Evolutionary conservation across 352 stramenopile genomes (phyloP), one percentile per base, ranked within the genome.

Genomic region (Elongisporangium anandrum): DNA sequence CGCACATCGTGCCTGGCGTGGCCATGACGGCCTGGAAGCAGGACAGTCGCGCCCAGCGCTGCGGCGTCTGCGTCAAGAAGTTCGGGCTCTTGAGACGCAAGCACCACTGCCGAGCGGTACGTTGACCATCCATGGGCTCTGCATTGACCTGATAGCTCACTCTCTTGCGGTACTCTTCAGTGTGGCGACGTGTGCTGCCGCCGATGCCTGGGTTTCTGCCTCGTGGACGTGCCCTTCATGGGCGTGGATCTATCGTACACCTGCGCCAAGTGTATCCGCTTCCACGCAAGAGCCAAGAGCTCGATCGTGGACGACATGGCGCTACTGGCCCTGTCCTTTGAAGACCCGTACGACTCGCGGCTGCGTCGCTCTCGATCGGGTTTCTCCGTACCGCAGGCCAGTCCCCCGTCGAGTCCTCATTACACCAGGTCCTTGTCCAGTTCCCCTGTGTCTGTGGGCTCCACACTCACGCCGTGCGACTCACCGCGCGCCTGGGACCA

Each of bases 111-210:
- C 67, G 79, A 63, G 79, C 73, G 55, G 79, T 89, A 85, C 66
- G 75, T 65, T 20, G 13, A 23, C n/a, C 17, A 2, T 62, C 15
- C 4, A 20, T 41, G 1, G 15, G 12, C 48, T 51, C 17, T 22
- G 17, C 58, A 16, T 49, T 22, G 22, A 53, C 55, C 19, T 16
- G 8, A 52, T 57, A n/a, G 15, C 21, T 51, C 51, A 21, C 67
- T 78, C n/a, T 77, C 50, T 16, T 34, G 24, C n/a, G n/a, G 50
- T 63, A 15, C 45, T 61, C 19, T 62, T 65, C 60, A 92, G 81
- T 90, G 79, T 57, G 81, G 79, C 16, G 81, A 92, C 41, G 68
- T 92, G 57, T 92, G 75, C 57, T 92, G 79, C 56, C 65, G 77
- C 54, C 69, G 77, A 10, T 92, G 79, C 60, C 68, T 92, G 12